These are phyloP conservation scores for Pigoraptor vietnamica DNA, from an alignment of 78 protist genomes.

Conservation along the genomic window DNA sequence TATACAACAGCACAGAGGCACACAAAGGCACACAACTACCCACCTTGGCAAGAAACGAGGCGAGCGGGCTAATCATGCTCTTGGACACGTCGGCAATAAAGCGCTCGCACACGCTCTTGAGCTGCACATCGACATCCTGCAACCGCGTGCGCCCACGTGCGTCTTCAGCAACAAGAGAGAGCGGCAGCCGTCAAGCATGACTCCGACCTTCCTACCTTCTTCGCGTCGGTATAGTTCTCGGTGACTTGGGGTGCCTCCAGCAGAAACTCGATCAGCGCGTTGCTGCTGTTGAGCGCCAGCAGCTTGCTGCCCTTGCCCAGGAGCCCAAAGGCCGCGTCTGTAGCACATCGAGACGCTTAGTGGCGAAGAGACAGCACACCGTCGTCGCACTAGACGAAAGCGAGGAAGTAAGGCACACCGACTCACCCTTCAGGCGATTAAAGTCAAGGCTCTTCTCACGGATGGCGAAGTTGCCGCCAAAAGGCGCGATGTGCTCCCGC, in stretches of 20 bases:
- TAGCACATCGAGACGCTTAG: background rate
- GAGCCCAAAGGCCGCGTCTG: background rate
- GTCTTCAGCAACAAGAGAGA: too few species aligned
- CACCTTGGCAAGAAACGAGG: too few species aligned
- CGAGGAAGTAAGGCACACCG: background rate
- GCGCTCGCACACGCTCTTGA: too few species aligned
- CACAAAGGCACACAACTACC: too few species aligned
- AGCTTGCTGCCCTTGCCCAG: background rate
- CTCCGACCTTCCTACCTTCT: too few species aligned
- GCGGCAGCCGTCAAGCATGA: too few species aligned
- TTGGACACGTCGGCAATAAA: too few species aligned
- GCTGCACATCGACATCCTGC: too few species aligned
- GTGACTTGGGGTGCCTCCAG: background rate
- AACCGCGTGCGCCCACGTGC: too few species aligned
- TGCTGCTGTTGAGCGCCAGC: background rate
- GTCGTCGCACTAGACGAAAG: background rate
- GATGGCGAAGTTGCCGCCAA: conserved; percentile 5
- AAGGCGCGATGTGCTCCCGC: conserved; percentile 33
- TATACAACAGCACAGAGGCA: too few species aligned
- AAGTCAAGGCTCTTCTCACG: conserved; percentile 21
- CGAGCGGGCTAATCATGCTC: too few species aligned
- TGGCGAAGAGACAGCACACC: background rate
- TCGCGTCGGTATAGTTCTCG: too few species aligned
- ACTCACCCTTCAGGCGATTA: background rate
- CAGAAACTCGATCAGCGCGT: background rate